A percentile compares a stretch with the other conserved stretches of the same genome.
phyloP scores from a whole-genome alignment of 2,329 filamentous ascomycete genomes.

The Colletotrichum chrysophilum region DNA sequence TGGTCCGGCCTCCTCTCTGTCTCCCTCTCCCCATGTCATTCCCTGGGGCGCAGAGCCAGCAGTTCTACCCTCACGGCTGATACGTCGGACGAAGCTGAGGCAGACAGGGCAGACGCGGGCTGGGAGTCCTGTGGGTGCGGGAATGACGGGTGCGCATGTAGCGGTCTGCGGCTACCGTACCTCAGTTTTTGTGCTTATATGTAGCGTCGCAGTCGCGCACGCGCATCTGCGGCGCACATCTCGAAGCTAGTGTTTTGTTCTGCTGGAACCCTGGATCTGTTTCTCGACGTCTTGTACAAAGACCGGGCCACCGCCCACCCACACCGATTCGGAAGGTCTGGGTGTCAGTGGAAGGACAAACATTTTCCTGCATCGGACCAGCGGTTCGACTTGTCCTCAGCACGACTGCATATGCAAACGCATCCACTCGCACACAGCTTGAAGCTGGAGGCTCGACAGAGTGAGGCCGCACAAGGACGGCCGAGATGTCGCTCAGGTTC shows the following conservation, averaged over 20 bases:
- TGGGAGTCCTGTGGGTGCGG: not conserved
- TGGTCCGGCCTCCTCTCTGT: not conserved
- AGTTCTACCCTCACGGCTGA: not conserved
- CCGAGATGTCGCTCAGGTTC: constrained; percentile 21
- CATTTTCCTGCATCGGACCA: not conserved
- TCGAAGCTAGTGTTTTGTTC: constrained; percentile 12
- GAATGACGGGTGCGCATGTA: not conserved
- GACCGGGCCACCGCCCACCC: not conserved
- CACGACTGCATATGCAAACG: not conserved
- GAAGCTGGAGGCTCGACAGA: not conserved
- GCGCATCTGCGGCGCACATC: not conserved
- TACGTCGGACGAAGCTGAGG: constrained; percentile 16
- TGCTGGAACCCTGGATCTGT: not conserved
- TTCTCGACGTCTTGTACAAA: constrained; percentile 5
- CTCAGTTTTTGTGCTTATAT: not conserved
- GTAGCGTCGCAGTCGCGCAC: constrained; percentile 10
- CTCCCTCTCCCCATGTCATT: not conserved
- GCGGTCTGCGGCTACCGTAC: not conserved
- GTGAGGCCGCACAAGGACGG: not conserved
- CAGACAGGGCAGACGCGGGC: not conserved
- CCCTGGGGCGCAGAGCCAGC: not conserved
- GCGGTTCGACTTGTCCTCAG: not conserved
- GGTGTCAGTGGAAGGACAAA: not conserved
- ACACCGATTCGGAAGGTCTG: not conserved
- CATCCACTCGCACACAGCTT: not conserved